Percentiles rank a stretch among this genome's conserved stretches.
These are phyloP conservation scores for Rubia balearica DNA, from an alignment of 305 asterid genomes.

Conservation along the genomic window DNA sequence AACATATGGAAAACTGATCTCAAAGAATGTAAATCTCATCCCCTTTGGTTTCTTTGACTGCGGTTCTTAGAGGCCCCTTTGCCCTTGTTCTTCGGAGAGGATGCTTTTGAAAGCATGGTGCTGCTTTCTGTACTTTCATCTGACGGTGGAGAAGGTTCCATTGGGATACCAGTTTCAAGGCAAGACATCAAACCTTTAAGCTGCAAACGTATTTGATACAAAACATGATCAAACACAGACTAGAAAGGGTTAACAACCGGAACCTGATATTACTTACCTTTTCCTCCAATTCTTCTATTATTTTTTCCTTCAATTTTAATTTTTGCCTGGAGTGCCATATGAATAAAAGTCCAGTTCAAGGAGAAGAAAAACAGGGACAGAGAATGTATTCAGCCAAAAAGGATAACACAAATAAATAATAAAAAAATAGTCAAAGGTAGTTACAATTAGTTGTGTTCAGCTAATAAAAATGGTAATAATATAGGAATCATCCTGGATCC, in stretches of 20 bases:
- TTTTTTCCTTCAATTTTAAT: conserved; percentile 42
- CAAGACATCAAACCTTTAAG: conserved; percentile 46
- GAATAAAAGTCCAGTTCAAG: not conserved
- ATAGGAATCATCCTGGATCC: not conserved
- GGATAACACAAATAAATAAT: not conserved
- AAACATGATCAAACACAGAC: conserved; percentile 12
- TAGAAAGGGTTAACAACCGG: not conserved
- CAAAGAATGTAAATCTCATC: not conserved
- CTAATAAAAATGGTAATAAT: not conserved
- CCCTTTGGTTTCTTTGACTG: not conserved
- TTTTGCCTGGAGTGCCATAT: conserved; percentile 43
- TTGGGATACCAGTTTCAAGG: conserved; percentile 39
- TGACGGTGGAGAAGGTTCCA: conserved; percentile 25
- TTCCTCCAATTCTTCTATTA: conserved; percentile 68
- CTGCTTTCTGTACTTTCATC: conserved; percentile 22
- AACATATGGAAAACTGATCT: not conserved
- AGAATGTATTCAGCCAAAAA: not conserved
- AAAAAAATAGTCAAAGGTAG: not conserved
- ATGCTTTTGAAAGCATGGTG: conserved; percentile 19
- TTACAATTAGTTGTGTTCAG: no score
- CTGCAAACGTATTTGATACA: conserved; percentile 31
- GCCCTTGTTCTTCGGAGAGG: conserved; percentile 27
- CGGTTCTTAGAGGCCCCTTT: not conserved
- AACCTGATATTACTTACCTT: conserved; percentile 37
- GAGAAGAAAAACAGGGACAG: not conserved